Percentiles rank a stretch among this genome's conserved stretches.
phyloP scores from a whole-genome alignment of 108 stramenopile genomes.

The Pseudonitzschia multistriata region DNA sequence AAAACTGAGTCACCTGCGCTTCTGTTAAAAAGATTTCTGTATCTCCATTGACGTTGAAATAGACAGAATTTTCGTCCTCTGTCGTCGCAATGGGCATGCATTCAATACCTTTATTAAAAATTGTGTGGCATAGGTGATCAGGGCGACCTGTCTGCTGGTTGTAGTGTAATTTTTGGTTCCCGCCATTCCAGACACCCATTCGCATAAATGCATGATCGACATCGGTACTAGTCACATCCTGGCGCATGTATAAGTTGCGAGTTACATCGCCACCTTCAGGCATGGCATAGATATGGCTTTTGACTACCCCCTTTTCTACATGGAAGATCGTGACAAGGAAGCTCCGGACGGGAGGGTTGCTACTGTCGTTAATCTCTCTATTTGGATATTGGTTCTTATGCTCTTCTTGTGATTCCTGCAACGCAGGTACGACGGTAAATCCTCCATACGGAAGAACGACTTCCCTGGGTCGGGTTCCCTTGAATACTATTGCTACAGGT shows the following conservation, averaged over 20 bases:
- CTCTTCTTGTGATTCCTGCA: background rate
- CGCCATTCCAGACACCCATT: slow-evolving; percentile 4
- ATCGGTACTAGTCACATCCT: background rate
- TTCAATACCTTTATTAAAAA: slow-evolving; percentile 7
- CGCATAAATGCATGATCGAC: slow-evolving; percentile 1
- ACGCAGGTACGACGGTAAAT: slow-evolving; percentile 2
- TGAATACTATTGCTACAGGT: slow-evolving; percentile 17
- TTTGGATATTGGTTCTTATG: background rate
- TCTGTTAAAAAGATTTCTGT: slow-evolving; percentile 2
- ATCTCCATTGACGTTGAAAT: background rate
- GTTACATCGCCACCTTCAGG: slow-evolving; percentile 11
- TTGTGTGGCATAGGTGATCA: slow-evolving; percentile 9
- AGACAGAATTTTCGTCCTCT: background rate
- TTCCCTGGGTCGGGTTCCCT: background rate
- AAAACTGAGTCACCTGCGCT: background rate
- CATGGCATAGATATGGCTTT: slow-evolving; percentile 11
- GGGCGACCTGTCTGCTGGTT: slow-evolving; percentile 9
- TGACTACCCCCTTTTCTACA: background rate
- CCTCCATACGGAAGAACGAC: slow-evolving; percentile 2
- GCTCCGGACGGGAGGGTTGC: background rate
- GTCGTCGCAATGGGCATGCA: slow-evolving; percentile 10
- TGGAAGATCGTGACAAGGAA: slow-evolving; percentile 11
- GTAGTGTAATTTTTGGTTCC: slow-evolving; percentile 10
- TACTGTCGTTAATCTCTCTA: background rate
- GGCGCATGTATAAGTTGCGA: background rate